Conservation (phyloP, 2,329 filamentous ascomycete species). For the Tympanopsis confertula region DNA sequence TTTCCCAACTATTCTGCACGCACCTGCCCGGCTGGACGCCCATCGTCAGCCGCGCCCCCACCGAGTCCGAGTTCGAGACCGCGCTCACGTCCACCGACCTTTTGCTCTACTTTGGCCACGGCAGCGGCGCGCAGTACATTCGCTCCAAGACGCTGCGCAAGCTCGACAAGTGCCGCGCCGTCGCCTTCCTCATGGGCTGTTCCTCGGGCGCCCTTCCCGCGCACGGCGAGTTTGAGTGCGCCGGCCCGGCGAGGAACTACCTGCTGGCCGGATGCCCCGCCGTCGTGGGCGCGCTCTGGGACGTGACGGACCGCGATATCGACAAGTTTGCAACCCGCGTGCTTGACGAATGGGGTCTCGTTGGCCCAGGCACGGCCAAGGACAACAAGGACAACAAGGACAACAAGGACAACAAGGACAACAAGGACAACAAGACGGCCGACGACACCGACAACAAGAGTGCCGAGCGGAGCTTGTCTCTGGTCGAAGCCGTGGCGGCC, state of each 20-base stretch:
- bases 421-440: constrained; percentile 12
- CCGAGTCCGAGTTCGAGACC: constrained; percentile 64
- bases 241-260: constrained; percentile 83
- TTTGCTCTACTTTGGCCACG: constrained; percentile 90
- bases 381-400: constrained; percentile 15
- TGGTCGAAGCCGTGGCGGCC: background rate
- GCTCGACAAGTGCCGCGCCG: constrained; percentile 62
- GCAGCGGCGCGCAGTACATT: constrained; percentile 88
- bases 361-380: constrained; percentile 28
- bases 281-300: constrained; percentile 87
- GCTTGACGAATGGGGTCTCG: constrained; percentile 79
- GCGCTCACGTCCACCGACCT: constrained; percentile 58
- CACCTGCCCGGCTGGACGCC: constrained; percentile 62
- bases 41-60: constrained; percentile 58
- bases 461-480: background rate
- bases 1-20: constrained; percentile 52
- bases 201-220: constrained; percentile 73
- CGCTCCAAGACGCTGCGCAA: constrained; percentile 71
- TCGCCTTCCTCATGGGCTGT: constrained; percentile 87
- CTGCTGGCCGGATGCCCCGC: constrained; percentile 78
- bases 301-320: constrained; percentile 94
- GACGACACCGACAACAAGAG: constrained; percentile 1
- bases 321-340: constrained; percentile 75
- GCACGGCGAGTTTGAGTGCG: constrained; percentile 79
- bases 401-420: constrained; percentile 13